Evolutionary conservation across 1,284 basidiomycete genomes (phyloP), one percentile per base, ranked within the genome.

Genomic region (Boletus hoseneyae): DNA sequence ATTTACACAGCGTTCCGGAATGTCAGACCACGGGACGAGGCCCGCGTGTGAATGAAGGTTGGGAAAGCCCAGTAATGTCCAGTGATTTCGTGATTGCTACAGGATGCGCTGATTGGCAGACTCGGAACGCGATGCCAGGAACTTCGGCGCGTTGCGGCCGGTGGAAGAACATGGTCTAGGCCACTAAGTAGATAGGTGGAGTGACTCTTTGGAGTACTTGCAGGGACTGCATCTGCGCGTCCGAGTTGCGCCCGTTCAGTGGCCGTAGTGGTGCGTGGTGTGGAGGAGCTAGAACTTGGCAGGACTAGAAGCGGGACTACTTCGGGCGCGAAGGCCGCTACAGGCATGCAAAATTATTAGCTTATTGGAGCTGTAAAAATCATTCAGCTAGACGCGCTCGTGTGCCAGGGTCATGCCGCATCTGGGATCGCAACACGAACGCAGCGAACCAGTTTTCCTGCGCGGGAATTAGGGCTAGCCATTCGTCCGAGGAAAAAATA

Each of bases 381-480:
- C 46, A 37, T 47, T 47, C 38, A 51, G 47, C 30, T 39, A 18
- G 37, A 10, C 11, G 29, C 29, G 29, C 29, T 30, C 29, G 23
- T 30, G 29, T 12, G 12, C 10, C 29, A 30, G 29, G 12, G 29
- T 30, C 7, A 29, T 29, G 27, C 27, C n/a, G n/a, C 27, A 29
- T 29, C 27, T 29, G 10, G 29, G 29, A 30, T 30, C 29, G 11
- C 29, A 30, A 30, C 29, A 30, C 29, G 29, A 30, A 30, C 29
- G 29, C 29, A 30, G 29, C 11, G 12, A 30, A 30, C 29, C 12
- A 1, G 29, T 30, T 10, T 30, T 30, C 27, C 34, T 36, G 33
- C 42, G 32, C 63, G 53, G 64, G 64, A 51, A 62, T 59, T 63
- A 64, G 50, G 18, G 47, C 45, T 47, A 25, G 46, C 42, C 47